Conservation (phyloP, 768 basidiomycete genomes). For the Roridomyces roridus region DNA sequence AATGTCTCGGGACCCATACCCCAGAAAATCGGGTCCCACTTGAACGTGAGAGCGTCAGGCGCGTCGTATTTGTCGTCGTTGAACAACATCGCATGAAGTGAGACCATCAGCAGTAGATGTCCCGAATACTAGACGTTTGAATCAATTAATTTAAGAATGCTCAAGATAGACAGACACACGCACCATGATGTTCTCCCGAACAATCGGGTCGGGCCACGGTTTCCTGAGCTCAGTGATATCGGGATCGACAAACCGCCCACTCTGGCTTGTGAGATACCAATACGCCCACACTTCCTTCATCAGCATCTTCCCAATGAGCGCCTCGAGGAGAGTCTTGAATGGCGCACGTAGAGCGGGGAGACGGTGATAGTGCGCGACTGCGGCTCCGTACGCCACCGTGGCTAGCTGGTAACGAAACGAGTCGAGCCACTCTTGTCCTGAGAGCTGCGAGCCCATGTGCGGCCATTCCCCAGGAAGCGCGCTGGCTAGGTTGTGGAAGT, state of each 20-base stretch:
- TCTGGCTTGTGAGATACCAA: conserved; percentile 22
- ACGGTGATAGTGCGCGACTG: conserved; percentile 15
- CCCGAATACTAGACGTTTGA: conserved; percentile 19
- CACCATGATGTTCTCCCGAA: conserved; percentile 18
- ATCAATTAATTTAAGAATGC: too few species aligned
- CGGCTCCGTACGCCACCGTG: conserved; percentile 14
- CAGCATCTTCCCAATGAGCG: conserved; percentile 13
- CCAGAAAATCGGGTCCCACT: conserved; percentile 21
- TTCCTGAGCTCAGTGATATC: conserved; percentile 19
- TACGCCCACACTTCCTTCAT: conserved; percentile 15
- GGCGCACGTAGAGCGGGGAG: conserved; percentile 19
- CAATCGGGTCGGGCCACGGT: conserved; percentile 14
- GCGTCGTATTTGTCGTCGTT: conserved; percentile 21
- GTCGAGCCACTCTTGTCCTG: conserved; percentile 21
- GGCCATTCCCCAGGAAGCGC: conserved; percentile 8
- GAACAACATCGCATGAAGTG: conserved; percentile 19
- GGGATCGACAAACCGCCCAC: conserved; percentile 5
- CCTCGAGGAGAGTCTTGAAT: conserved; percentile 14
- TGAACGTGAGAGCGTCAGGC: conserved; percentile 17
- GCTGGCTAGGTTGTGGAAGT: conserved; percentile 20
- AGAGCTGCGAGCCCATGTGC: conserved; percentile 15
- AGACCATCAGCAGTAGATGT: conserved; percentile 21
- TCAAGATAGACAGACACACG: not conserved
- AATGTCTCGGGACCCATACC: conserved; percentile 18
- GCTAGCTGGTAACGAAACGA: conserved; percentile 19